Conservation (phyloP, 163 green algal species). For the Scenedesmus sp. region DNA sequence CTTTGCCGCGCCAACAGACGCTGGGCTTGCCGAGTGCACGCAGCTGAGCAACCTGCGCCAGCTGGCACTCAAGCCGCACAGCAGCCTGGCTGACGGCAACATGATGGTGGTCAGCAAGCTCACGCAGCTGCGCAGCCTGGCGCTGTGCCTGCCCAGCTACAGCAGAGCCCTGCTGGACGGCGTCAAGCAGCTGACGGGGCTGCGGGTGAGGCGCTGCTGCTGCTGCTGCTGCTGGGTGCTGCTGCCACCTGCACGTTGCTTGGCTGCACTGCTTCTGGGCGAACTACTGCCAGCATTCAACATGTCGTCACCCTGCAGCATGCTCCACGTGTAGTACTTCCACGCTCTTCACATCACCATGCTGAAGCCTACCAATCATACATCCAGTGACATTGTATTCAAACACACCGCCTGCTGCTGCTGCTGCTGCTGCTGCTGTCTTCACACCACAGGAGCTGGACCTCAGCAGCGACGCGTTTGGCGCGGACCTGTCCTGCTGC, state of each 20-base stretch:
- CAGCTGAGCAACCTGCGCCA: conserved; percentile 59
- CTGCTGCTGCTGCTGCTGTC: background rate
- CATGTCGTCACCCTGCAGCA: no score
- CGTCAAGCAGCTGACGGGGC: conserved; percentile 13
- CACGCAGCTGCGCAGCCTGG: conserved; percentile 62
- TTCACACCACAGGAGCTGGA: conserved; percentile 46
- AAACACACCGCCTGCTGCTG: background rate
- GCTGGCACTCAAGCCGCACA: conserved; percentile 46
- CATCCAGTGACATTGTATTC: no score
- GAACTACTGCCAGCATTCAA: no score
- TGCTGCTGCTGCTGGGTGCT: background rate
- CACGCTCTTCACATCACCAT: no score
- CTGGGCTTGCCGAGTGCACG: conserved; percentile 32
- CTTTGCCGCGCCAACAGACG: conserved; percentile 4
- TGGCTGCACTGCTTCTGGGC: no score
- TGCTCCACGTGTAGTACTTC: no score
- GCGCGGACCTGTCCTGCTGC: background rate
- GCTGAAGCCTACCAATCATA: no score
- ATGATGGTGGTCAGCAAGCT: conserved; percentile 53
- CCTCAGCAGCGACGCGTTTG: conserved; percentile 30
- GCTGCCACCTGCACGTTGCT: no score
- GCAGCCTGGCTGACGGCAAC: conserved; percentile 19
- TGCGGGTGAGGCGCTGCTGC: conserved; percentile 11
- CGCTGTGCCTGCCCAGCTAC: conserved; percentile 41
- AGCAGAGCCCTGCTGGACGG: conserved; percentile 8